A percentile compares a stretch with the other conserved stretches of the same genome.
phyloP scores from a whole-genome alignment of 176 grass and related monocot species.

The Aegilops bicornis region DNA sequence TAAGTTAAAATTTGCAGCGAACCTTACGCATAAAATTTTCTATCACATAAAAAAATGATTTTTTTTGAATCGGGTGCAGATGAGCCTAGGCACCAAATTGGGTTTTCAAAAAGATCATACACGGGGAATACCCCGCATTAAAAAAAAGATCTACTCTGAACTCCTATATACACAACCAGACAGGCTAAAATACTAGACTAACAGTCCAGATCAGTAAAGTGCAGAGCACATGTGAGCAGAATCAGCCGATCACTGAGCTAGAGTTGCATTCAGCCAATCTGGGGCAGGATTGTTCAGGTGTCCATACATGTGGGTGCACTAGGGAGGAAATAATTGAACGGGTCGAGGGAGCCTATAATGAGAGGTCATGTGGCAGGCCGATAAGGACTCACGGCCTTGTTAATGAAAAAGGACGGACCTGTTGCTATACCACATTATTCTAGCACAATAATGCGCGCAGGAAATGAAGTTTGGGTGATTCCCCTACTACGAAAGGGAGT shows the following conservation, averaged over 20 bases:
- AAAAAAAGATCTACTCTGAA: no score
- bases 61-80: no score
- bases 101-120: no score
- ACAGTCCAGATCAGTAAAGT: no score
- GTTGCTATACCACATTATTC: neutral
- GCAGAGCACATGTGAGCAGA: neutral
- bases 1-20: no score
- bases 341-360: neutral
- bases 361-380: neutral
- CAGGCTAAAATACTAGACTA: no score
- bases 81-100: no score
- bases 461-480: neutral
- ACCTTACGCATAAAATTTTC: no score
- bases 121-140: no score
- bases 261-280: neutral
- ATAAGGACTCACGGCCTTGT: neutral
- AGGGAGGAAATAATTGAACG: neutral
- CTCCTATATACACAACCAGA: no score
- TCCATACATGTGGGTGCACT: neutral
- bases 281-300: neutral
- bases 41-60: no score
- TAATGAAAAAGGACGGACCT: neutral
- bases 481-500: neutral
- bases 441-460: neutral
- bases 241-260: neutral